Evolutionary conservation across 495 filamentous ascomycete species (phyloP).

Genomic region (Aspergillus conjunctus): DNA sequence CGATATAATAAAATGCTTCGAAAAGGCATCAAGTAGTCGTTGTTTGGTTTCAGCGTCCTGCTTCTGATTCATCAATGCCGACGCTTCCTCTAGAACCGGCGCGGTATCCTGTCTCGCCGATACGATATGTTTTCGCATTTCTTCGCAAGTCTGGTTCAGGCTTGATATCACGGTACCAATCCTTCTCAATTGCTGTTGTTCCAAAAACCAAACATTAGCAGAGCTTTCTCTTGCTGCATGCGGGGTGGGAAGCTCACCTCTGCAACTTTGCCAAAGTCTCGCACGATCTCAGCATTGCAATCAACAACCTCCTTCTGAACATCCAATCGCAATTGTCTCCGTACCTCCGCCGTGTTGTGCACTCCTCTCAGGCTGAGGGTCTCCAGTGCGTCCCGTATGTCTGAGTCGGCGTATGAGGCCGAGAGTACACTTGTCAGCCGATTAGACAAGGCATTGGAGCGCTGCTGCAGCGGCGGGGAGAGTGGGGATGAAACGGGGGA

Average conservation of each 20-base stretch:
- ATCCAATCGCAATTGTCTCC: conserved; percentile 78
- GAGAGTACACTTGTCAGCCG: conserved; percentile 86
- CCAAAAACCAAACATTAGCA: conserved; percentile 1
- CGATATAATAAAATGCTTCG: conserved; percentile 78
- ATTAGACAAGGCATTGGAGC: conserved; percentile 66
- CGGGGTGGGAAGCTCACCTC: conserved; percentile 59
- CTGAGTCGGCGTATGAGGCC: conserved; percentile 87
- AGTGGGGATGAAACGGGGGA: conserved; percentile 38
- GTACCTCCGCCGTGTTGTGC: conserved; percentile 75
- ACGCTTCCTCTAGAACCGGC: conserved; percentile 78
- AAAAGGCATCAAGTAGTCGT: conserved; percentile 78
- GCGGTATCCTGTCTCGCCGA: conserved; percentile 74
- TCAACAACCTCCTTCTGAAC: conserved; percentile 91
- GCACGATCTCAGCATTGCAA: conserved; percentile 88
- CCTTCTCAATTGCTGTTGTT: conserved; percentile 74
- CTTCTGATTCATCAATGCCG: conserved; percentile 71
- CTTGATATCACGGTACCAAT: conserved; percentile 77
- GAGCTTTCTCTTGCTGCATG: not conserved
- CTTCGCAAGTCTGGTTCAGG: conserved; percentile 78
- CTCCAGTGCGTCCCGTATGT: conserved; percentile 83
- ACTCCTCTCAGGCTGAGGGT: conserved; percentile 72
- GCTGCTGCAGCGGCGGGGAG: conserved; percentile 38
- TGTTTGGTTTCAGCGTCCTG: conserved; percentile 83
- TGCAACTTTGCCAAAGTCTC: conserved; percentile 87
- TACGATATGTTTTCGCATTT: conserved; percentile 76